Evolutionary conservation across 352 stramenopile genomes (phyloP), one percentile per base, ranked within the genome.

Genomic region (Globisporangium rhizosaccharum): DNA sequence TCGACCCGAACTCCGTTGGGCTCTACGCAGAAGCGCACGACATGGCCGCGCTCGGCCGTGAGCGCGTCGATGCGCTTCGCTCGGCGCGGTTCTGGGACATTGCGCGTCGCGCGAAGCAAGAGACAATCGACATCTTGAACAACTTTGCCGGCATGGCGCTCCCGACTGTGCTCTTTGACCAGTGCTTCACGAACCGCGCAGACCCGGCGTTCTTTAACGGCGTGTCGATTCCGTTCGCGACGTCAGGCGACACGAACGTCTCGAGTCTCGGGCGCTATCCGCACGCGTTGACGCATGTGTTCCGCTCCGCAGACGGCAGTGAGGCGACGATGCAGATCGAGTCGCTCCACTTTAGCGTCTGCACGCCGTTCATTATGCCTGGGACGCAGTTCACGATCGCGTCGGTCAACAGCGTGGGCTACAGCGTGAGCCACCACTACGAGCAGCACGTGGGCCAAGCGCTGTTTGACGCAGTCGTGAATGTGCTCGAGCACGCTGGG

Each of bases 221-320:
- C 14, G 15, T 60, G 11, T 44, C 53, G 7, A 49, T 50, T 11
- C 51, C 30, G 30, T 46, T 42, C 51, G 33, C 51, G 30, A 44
- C 17, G n/a, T 18, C 30, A 2, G 30, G 39, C 6, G 53, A 66
- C 42, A 28, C 33, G 12, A 49, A 25, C 23, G 17, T 66, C 11
- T 66, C 60, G 4, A 66, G 54, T 30, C 25, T 61, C 12, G 48
- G 53, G 3, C 47, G 30, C 11, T 61, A 61, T 50, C 17, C 36
- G 7, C 39, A 61, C 53, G 6, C 26, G 0, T 51, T 41, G 23
- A 56, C n/a, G 15, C 52, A 60, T 37, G 12, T 36, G 8, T 57
- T 45, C 33, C 30, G 30, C 3, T 36, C 30, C 7, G 30, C 30
- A 36, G 30, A 36, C 30, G 30, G 30, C 30, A 36, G 30, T 7